These are phyloP conservation scores for Candida montana DNA, from an alignment of 805 yeast species.

Conservation along the genomic window DNA sequence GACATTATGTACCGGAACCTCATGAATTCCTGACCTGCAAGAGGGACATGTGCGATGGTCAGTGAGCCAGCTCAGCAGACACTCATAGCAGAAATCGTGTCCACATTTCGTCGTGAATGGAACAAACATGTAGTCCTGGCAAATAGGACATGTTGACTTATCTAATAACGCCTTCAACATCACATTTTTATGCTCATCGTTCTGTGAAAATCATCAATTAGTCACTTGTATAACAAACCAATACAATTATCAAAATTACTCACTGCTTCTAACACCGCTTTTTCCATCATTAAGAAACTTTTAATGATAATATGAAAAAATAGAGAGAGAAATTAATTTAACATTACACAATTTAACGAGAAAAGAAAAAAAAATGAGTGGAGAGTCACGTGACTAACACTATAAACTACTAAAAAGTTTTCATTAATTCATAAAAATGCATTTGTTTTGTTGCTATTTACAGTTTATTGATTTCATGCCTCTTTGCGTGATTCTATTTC, in stretches of 20 bases:
- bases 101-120: conserved; percentile 67
- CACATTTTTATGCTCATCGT: conserved; percentile 6
- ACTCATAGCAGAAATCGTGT: conserved; percentile 67
- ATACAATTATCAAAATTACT: conserved; percentile 1
- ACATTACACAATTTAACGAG: too few relatives aligned
- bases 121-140: conserved; percentile 62
- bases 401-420: too few relatives aligned
- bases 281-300: conserved; percentile 12
- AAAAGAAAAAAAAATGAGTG: too few relatives aligned
- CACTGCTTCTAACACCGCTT: conserved; percentile 13
- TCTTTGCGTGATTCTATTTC: background rate
- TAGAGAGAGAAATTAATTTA: too few relatives aligned
- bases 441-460: background rate
- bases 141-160: conserved; percentile 48
- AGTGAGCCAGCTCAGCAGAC: conserved; percentile 59
- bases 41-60: conserved; percentile 61
- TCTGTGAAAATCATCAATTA: background rate
- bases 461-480: background rate
- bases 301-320: too few relatives aligned
- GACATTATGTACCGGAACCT: conserved; percentile 46
- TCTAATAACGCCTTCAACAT: conserved; percentile 23
- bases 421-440: background rate
- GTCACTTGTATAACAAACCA: background rate
- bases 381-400: too few relatives aligned
- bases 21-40: conserved; percentile 47